Base-by-base conservation (phyloP, 83 land plant species). In the Picea abies region DNA sequence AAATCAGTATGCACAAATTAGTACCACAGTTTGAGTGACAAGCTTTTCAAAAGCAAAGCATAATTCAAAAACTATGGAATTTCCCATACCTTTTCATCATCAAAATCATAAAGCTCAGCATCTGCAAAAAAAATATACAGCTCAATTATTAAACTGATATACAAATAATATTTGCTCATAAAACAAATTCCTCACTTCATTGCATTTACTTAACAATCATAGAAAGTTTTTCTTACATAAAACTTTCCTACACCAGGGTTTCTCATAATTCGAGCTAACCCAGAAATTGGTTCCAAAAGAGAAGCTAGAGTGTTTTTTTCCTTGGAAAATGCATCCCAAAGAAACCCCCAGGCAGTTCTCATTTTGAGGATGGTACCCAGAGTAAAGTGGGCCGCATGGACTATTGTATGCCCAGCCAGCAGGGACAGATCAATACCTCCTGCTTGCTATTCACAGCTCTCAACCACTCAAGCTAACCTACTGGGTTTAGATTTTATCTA, bases 31-130 rank as follows among this genome's bases (percentile, higher is more conserved):
- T 66, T 22, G 71, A 60, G 35, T n/a, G 32, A 20, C 15, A 44
- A 6, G 29, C 15, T 17, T 6, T 17, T 39, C n/a, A 62, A n/a
- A 32, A 69, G 11, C 47, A 63, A 44, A 17, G 4, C 41, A 77
- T 26, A 25, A n/a, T 12, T 58, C 47, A 63, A 23, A 23, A 47
- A 22, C 26, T 7, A 9, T 10, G 56, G 56, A 52, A 52, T 52
- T 10, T 52, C 3, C 12, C 47, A 17, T 63, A 96, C 98, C 97
- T 94, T 98, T 3, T 94, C 98, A 84, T 96, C 98, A 77, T 93
- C 98, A 89, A 98, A 98, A 82, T 96, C 96, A 87, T 96, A 96
- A 75, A 96, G 82, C 39, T 91, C 97, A 87, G 98, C 93, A 90
- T 83, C 98, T 96, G 91, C 84, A 82, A 65, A 67, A 61, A 77